Evolutionary conservation across 2,329 filamentous ascomycete genomes (phyloP).

Genomic region (Aspergillus hiratsukae): DNA sequence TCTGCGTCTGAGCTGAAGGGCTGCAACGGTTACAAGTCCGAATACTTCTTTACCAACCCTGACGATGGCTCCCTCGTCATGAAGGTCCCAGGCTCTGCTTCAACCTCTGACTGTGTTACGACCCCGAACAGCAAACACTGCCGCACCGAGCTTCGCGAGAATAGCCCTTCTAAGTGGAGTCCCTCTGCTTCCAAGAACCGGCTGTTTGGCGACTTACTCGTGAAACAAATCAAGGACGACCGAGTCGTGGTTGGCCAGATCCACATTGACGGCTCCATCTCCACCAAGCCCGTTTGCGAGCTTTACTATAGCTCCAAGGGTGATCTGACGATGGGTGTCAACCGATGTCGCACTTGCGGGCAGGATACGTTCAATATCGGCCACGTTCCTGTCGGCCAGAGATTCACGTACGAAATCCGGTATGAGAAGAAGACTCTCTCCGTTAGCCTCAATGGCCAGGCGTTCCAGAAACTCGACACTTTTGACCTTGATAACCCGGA

Average conservation of each 20-base stretch:
- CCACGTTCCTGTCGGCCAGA: constrained; percentile 13
- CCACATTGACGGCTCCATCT: too few species aligned
- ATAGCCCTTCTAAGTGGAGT: constrained; percentile 26
- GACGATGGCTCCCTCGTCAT: constrained; percentile 34
- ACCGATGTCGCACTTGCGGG: too few species aligned
- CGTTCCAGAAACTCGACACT: constrained; percentile 21
- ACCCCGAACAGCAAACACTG: constrained; percentile 41
- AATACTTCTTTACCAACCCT: constrained; percentile 35
- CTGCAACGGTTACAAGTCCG: constrained; percentile 33
- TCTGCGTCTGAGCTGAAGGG: constrained; percentile 7
- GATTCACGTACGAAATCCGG: constrained; percentile 37
- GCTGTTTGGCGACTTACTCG: too few species aligned
- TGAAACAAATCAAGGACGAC: too few species aligned
- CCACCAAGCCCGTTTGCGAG: too few species aligned
- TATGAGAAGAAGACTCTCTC: constrained; percentile 34
- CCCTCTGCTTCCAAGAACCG: constrained; percentile 31
- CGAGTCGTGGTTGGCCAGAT: too few species aligned
- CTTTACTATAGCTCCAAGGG: too few species aligned
- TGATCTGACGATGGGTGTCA: too few species aligned
- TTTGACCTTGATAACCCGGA: constrained; percentile 25
- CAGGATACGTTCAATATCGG: too few species aligned
- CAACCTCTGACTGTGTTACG: constrained; percentile 32
- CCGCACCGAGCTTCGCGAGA: constrained; percentile 42
- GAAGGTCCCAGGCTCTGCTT: constrained; percentile 37
- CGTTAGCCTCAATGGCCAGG: constrained; percentile 27